Conservation (phyloP, 176 grass and related monocot genomes). For the Rhynchospora tenuis region DNA sequence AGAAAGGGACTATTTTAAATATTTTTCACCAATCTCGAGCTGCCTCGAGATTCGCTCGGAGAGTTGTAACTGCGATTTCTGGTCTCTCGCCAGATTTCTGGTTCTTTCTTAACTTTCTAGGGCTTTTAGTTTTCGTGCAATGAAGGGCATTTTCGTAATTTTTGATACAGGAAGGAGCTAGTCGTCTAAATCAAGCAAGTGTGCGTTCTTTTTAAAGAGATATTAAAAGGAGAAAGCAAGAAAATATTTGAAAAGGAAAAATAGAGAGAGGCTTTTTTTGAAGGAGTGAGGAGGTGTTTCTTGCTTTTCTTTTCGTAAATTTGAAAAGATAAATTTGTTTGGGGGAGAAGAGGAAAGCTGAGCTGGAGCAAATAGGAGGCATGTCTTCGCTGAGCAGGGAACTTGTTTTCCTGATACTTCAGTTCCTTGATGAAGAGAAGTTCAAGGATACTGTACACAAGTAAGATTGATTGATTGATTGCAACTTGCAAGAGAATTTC, state of each 20-base stretch:
- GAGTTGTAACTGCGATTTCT: slow-evolving; percentile 16
- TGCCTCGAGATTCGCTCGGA: slow-evolving; percentile 13
- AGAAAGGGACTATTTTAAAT: slow-evolving; percentile 22
- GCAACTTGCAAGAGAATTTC: background rate
- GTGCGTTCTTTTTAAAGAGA: background rate
- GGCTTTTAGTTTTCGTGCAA: background rate
- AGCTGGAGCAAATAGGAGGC: slow-evolving; percentile 75
- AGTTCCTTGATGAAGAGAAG: slow-evolving; percentile 93
- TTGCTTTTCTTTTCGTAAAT: background rate
- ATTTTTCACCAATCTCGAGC: background rate
- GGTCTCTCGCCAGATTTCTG: slow-evolving; percentile 13
- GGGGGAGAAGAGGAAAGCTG: slow-evolving; percentile 23
- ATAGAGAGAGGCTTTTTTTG: no score
- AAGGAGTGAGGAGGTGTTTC: slow-evolving; percentile 27
- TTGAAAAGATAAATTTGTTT: slow-evolving; percentile 23
- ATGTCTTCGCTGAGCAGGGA: slow-evolving; percentile 96
- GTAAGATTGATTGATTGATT: slow-evolving; percentile 28
- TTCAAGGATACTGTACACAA: slow-evolving; percentile 88
- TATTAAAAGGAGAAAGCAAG: background rate
- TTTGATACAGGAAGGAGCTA: background rate
- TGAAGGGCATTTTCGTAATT: slow-evolving; percentile 17
- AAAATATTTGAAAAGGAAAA: background rate
- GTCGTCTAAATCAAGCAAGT: slow-evolving; percentile 5
- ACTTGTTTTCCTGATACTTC: slow-evolving; percentile 87
- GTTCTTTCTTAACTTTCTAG: background rate